Conservation (phyloP, 495 filamentous ascomycete species). For the Rhypophila decipiens region DNA sequence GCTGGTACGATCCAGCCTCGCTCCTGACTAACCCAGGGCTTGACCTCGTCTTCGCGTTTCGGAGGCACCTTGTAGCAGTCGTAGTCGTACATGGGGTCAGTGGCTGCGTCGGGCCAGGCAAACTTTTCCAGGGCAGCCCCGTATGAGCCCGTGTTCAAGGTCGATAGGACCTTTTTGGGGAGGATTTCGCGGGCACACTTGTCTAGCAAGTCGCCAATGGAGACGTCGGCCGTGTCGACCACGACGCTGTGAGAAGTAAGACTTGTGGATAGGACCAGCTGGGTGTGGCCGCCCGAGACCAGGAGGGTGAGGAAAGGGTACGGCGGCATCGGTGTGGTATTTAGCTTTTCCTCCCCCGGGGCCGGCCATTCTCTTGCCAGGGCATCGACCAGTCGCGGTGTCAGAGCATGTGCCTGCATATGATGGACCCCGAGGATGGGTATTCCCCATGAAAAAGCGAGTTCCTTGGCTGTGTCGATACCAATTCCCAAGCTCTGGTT, state of each 20-base stretch:
- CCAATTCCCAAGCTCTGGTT: conserved; percentile 64
- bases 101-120: conserved; percentile 54
- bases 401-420: conserved; percentile 95
- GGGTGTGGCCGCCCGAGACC: conserved; percentile 89
- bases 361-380: conserved; percentile 27
- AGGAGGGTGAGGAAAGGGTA: conserved; percentile 88
- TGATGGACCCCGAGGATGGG: conserved; percentile 85
- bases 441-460: conserved; percentile 74
- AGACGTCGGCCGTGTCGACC: conserved; percentile 64
- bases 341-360: not conserved
- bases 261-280: conserved; percentile 64
- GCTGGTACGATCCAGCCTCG: conserved; percentile 30
- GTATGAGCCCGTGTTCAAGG: conserved; percentile 57
- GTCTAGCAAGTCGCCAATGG: conserved; percentile 80
- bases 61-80: conserved; percentile 54
- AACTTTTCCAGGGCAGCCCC: conserved; percentile 70
- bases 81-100: conserved; percentile 6
- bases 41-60: conserved; percentile 46
- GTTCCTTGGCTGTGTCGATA: conserved; percentile 78
- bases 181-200: conserved; percentile 73
- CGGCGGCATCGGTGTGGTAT: conserved; percentile 21
- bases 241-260: conserved; percentile 63
- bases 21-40: conserved; percentile 11
- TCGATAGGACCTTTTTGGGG: conserved; percentile 42
- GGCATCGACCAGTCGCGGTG: conserved; percentile 70